Evolutionary conservation across 352 stramenopile species (phyloP).

Genomic region (Phytophthora meadii): DNA sequence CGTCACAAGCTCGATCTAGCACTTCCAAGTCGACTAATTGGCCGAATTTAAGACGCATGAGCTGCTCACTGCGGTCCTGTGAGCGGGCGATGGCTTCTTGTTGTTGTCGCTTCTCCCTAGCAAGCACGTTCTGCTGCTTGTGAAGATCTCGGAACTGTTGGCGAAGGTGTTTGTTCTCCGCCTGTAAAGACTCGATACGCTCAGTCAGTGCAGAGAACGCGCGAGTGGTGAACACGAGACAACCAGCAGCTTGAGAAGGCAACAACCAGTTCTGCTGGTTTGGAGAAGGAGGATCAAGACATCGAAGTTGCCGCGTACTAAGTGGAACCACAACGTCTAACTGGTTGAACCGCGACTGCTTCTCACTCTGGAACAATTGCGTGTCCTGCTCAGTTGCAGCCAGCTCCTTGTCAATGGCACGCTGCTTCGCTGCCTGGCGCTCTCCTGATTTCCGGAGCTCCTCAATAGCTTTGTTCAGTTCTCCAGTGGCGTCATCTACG

Average conservation of each 20-base stretch:
- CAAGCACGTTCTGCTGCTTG: conserved; percentile 83
- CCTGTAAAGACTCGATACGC: conserved; percentile 83
- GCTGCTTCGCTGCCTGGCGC: conserved; percentile 82
- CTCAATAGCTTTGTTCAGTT: conserved; percentile 88
- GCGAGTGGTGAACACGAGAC: conserved; percentile 78
- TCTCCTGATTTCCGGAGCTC: conserved; percentile 91
- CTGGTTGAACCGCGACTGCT: conserved; percentile 92
- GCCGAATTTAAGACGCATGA: conserved; percentile 86
- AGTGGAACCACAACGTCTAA: conserved; percentile 85
- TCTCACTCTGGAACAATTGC: conserved; percentile 93
- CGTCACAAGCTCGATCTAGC: conserved; percentile 89
- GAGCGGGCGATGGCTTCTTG: conserved; percentile 71
- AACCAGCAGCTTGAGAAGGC: conserved; percentile 54
- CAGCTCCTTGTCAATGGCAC: conserved; percentile 93
- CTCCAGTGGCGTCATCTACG: conserved; percentile 88
- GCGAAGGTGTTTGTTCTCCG: conserved; percentile 86
- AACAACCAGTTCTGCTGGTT: conserved; percentile 49
- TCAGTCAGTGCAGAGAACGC: conserved; percentile 67
- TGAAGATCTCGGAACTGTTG: conserved; percentile 91
- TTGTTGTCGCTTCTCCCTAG: conserved; percentile 82
- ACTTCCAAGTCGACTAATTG: conserved; percentile 87
- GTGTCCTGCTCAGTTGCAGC: conserved; percentile 89
- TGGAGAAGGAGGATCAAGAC: conserved; percentile 44
- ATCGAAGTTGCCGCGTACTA: conserved; percentile 77
- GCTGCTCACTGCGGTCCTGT: conserved; percentile 74